A percentile compares a stretch with the other conserved stretches of the same genome.
phyloP scores from a whole-genome alignment of 2,329 filamentous ascomycete species.

The Penicillium sp. region DNA sequence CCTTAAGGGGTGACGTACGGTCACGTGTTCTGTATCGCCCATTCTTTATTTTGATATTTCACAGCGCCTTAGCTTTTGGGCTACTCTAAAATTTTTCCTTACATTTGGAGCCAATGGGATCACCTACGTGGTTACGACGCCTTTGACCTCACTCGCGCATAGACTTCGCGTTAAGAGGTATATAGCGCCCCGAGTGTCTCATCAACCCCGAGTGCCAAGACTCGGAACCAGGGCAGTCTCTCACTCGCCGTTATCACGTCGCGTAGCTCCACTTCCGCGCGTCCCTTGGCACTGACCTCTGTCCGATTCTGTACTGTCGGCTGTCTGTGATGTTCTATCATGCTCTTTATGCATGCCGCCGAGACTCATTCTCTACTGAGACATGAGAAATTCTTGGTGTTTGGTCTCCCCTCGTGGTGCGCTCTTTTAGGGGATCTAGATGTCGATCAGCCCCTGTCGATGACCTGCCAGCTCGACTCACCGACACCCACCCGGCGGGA shows the following conservation, averaged over 20 bases:
- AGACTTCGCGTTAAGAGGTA: not conserved
- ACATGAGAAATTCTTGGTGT: not conserved
- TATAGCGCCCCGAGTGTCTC: too few relatives aligned
- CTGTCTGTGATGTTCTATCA: too few relatives aligned
- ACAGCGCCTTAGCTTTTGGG: too few relatives aligned
- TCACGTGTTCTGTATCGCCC: not conserved
- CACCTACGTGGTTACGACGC: not conserved
- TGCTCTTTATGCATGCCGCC: not conserved
- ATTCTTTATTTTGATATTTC: not conserved
- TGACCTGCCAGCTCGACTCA: slow-evolving; percentile 2
- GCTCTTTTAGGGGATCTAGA: slow-evolving; percentile 1
- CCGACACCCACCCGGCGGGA: not conserved
- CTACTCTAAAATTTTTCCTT: too few relatives aligned
- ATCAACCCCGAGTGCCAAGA: slow-evolving; percentile 16
- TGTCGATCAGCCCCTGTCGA: slow-evolving; percentile 13
- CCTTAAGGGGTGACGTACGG: slow-evolving; percentile 16
- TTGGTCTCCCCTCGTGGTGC: not conserved
- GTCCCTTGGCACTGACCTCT: slow-evolving; percentile 8
- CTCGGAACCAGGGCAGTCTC: not conserved
- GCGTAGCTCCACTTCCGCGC: slow-evolving; percentile 23
- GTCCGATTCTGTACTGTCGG: not conserved
- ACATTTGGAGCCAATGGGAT: not conserved
- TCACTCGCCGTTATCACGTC: slow-evolving; percentile 12
- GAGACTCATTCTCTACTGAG: not conserved
- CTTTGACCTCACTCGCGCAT: not conserved